phyloP scores from a whole-genome alignment of 768 basidiomycete species.

The Mycena floridula region DNA sequence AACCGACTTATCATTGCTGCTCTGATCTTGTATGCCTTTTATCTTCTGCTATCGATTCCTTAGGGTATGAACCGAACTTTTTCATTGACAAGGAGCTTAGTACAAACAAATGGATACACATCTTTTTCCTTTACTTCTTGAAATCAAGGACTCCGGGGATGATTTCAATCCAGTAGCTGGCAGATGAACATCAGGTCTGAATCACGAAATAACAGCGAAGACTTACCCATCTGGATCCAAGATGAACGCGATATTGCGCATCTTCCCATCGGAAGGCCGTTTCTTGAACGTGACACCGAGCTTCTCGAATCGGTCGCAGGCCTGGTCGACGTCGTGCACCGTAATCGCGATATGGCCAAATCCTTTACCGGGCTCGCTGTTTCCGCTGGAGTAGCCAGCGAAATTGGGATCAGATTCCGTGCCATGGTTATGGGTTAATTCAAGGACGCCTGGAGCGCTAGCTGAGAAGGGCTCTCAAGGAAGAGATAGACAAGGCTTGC shows the following conservation, averaged over 20 bases:
- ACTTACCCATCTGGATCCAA: constrained; percentile 77
- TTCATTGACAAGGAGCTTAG: no score
- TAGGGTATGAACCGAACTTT: no score
- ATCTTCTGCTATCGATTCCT: no score
- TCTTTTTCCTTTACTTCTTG: constrained; percentile 16
- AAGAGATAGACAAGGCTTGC: constrained; percentile 24
- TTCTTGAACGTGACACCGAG: constrained; percentile 87
- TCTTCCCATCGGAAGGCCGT: constrained; percentile 75
- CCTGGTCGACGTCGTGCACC: constrained; percentile 75
- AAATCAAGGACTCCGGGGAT: no score
- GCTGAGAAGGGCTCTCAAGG: not conserved
- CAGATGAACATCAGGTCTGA: not conserved
- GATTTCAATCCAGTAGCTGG: constrained; percentile 58
- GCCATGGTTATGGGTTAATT: constrained; percentile 87
- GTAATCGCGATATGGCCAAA: constrained; percentile 90
- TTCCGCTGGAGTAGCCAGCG: constrained; percentile 81
- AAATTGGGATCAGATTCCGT: constrained; percentile 77
- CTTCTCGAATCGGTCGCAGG: constrained; percentile 78
- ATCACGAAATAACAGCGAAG: not conserved
- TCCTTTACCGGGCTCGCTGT: constrained; percentile 70
- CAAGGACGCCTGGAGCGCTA: constrained; percentile 58
- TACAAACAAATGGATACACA: no score
- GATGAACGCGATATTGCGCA: constrained; percentile 81
- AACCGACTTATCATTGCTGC: no score
- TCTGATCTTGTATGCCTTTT: no score